Conservation (phyloP, 345 rosid genomes). For the Ceriops decandra region DNA sequence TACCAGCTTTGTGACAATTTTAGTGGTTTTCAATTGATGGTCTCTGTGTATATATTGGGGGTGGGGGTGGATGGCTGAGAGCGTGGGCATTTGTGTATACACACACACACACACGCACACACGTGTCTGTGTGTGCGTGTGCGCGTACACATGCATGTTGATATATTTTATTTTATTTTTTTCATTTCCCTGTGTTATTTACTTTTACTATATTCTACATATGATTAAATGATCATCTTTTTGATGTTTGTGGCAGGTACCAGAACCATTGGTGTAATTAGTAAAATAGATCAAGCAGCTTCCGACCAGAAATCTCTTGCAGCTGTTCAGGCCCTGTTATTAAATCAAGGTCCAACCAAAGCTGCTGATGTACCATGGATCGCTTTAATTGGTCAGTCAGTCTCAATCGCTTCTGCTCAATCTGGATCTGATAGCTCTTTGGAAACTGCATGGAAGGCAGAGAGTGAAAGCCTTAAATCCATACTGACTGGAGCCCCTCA, state of each 20-base stretch:
- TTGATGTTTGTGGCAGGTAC: slow-evolving; percentile 54
- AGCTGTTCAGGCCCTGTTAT: slow-evolving; percentile 90
- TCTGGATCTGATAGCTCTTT: slow-evolving; percentile 84
- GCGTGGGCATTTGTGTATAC: too few species aligned
- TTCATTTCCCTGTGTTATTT: not conserved
- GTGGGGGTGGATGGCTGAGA: too few species aligned
- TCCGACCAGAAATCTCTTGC: slow-evolving; percentile 81
- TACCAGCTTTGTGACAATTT: not conserved
- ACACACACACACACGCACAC: too few species aligned
- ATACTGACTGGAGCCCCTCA: slow-evolving; percentile 83
- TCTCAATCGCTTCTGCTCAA: slow-evolving; percentile 79
- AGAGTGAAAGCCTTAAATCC: slow-evolving; percentile 82
- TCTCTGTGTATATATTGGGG: too few species aligned
- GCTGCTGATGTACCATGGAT: slow-evolving; percentile 95
- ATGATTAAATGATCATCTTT: not conserved
- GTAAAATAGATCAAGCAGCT: slow-evolving; percentile 95
- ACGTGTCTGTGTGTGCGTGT: too few species aligned
- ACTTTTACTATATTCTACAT: not conserved
- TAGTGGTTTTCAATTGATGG: not conserved
- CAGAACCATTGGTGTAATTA: slow-evolving; percentile 83
- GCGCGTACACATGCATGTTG: too few species aligned
- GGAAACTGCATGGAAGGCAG: slow-evolving; percentile 99
- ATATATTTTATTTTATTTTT: not conserved
- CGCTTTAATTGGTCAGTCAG: slow-evolving; percentile 96
- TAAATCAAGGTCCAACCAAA: slow-evolving; percentile 89